Evolutionary conservation across 2,329 filamentous ascomycete genomes (phyloP).

Genomic region (Diplocarpon mali): DNA sequence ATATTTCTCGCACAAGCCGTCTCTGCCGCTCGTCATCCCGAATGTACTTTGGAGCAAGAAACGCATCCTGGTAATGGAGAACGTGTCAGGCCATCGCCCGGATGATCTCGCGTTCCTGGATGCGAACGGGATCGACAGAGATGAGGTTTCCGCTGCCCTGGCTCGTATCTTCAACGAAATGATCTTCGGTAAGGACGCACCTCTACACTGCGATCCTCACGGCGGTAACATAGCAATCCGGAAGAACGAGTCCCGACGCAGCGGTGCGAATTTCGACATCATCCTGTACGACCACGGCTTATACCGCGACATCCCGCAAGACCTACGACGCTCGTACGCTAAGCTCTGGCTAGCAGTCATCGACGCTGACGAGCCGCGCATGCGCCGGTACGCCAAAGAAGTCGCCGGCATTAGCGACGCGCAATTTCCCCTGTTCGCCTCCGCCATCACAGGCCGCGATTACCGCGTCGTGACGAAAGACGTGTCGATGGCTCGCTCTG

Average conservation of each 20-base stretch:
- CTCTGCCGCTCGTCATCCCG: constrained; percentile 78
- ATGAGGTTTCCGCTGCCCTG: constrained; percentile 86
- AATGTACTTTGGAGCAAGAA: constrained; percentile 81
- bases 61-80: constrained; percentile 91
- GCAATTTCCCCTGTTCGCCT: constrained; percentile 90
- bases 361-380: constrained; percentile 71
- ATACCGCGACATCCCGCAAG: constrained; percentile 79
- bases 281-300: constrained; percentile 95
- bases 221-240: constrained; percentile 92
- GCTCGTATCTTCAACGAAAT: constrained; percentile 97
- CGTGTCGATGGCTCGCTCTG: constrained; percentile 45
- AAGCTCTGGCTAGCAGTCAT: constrained; percentile 97
- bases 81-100: constrained; percentile 71
- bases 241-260: constrained; percentile 50
- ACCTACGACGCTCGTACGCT: constrained; percentile 75
- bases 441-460: constrained; percentile 90
- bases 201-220: constrained; percentile 92
- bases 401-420: constrained; percentile 82
- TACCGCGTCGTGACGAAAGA: constrained; percentile 61
- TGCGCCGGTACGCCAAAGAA: constrained; percentile 81
- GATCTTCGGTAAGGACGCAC: constrained; percentile 86
- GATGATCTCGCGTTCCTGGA: constrained; percentile 88
- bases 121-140: constrained; percentile 74
- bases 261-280: constrained; percentile 72
- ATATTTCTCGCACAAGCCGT: constrained; percentile 66